These are phyloP conservation scores for Cladochytrium replicatum DNA, from an alignment of 192 early-diverging fungal genomes.

Conservation along the genomic window DNA sequence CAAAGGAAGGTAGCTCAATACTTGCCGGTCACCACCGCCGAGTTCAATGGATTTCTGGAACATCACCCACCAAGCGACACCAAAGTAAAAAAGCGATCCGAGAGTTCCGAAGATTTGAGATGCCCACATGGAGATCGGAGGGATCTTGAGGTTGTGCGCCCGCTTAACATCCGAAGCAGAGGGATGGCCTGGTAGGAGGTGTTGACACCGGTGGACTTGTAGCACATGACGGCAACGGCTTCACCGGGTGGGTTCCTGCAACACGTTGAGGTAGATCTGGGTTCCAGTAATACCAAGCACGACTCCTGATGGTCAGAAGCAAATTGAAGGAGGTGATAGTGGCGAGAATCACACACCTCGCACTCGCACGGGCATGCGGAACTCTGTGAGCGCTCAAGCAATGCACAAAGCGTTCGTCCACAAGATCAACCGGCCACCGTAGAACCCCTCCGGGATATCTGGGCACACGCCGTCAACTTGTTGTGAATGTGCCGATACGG, in stretches of 20 bases:
- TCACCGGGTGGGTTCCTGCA: constrained; percentile 80
- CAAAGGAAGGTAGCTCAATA: constrained; percentile 35
- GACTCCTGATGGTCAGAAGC: constrained; percentile 70
- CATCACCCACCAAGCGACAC: constrained; percentile 17
- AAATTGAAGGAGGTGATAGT: constrained; percentile 54
- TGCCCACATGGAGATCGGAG: constrained; percentile 51
- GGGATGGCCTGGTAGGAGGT: constrained; percentile 67
- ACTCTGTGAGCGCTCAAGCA: constrained; percentile 20
- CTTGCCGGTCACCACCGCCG: constrained; percentile 14
- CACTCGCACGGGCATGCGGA: constrained; percentile 62
- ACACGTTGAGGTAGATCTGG: constrained; percentile 68
- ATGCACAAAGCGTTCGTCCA: background rate
- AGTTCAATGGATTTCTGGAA: constrained; percentile 5
- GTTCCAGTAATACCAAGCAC: constrained; percentile 74
- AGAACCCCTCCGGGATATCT: constrained; percentile 60
- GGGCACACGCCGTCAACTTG: constrained; percentile 60
- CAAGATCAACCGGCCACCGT: constrained; percentile 15
- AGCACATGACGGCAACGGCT: constrained; percentile 71
- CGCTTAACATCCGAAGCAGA: constrained; percentile 69
- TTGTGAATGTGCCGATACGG: constrained; percentile 56
- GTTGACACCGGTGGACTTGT: constrained; percentile 79
- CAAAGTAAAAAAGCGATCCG: constrained; percentile 39
- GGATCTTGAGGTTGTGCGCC: constrained; percentile 66
- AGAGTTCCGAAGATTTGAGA: constrained; percentile 52
- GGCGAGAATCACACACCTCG: constrained; percentile 34